Evolutionary conservation across 2,329 filamentous ascomycete species (phyloP).

Genomic region (Akanthomyces dipterigenus): DNA sequence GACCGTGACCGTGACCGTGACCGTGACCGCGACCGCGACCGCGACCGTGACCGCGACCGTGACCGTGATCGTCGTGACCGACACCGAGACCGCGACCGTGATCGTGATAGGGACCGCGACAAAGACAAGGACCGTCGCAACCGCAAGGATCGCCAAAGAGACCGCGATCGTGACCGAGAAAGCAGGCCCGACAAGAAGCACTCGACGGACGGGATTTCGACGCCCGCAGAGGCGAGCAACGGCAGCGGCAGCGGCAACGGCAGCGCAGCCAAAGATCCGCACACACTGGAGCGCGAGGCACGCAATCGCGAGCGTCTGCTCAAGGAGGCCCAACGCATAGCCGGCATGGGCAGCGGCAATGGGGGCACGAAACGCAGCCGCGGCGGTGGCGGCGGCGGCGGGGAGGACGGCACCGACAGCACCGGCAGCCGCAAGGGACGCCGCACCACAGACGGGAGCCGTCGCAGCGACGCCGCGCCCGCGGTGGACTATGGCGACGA

Average conservation of each 20-base stretch:
- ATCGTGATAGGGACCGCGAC: slow-evolving; percentile 30
- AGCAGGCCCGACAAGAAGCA: slow-evolving; percentile 25
- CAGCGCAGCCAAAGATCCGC: slow-evolving; percentile 43
- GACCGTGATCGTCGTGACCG: slow-evolving; percentile 15
- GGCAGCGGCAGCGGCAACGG: slow-evolving; percentile 16
- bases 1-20: slow-evolving; percentile 28
- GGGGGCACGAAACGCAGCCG: slow-evolving; percentile 43
- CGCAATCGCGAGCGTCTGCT: slow-evolving; percentile 59
- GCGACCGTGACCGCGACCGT: too few relatives aligned
- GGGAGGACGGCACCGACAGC: slow-evolving; percentile 26
- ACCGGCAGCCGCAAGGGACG: slow-evolving; percentile 32
- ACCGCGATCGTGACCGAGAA: slow-evolving; percentile 18
- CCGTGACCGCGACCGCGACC: slow-evolving; percentile 20
- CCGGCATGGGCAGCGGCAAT: slow-evolving; percentile 42
- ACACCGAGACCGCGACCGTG: slow-evolving; percentile 23
- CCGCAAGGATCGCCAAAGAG: too few relatives aligned
- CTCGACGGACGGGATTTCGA: slow-evolving; percentile 22
- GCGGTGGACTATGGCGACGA: slow-evolving; percentile 41
- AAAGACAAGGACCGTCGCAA: too few relatives aligned
- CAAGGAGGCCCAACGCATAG: slow-evolving; percentile 61
- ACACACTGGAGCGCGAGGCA: slow-evolving; percentile 63
- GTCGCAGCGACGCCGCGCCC: slow-evolving; percentile 37
- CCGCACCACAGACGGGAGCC: slow-evolving; percentile 23
- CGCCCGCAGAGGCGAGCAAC: slow-evolving; percentile 20
- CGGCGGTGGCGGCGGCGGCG: slow-evolving; percentile 26